Percentiles rank a stretch among this genome's conserved stretches.
Evolutionary conservation across 495 filamentous ascomycete species (phyloP).

Genomic region (Echria macrotheca): DNA sequence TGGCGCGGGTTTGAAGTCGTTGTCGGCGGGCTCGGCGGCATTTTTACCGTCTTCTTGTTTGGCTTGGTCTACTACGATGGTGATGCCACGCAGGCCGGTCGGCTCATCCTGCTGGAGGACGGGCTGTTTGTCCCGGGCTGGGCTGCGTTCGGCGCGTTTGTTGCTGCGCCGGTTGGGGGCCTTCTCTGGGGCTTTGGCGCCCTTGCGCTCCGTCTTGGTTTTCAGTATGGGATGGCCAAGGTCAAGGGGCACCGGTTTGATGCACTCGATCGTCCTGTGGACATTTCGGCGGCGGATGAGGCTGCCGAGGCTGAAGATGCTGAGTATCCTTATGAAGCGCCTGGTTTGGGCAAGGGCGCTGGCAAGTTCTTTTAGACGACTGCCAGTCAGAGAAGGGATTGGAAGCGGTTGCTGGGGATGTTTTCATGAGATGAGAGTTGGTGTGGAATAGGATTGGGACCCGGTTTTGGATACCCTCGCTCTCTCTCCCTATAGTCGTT

Average conservation of each 20-base stretch:
- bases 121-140: slow-evolving; percentile 68
- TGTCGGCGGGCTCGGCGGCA: slow-evolving; percentile 62
- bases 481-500: too few species aligned
- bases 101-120: slow-evolving; percentile 62
- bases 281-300: slow-evolving; percentile 16
- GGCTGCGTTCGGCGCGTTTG: slow-evolving; percentile 73
- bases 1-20: slow-evolving; percentile 72
- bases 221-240: slow-evolving; percentile 49
- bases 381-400: neutral
- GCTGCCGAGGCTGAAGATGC: slow-evolving; percentile 25
- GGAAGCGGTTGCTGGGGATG: too few species aligned
- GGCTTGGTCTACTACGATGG: slow-evolving; percentile 66
- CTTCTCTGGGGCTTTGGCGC: slow-evolving; percentile 62
- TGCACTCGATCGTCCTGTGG: slow-evolving; percentile 53
- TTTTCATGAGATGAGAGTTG: too few species aligned
- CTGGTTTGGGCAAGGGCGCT: slow-evolving; percentile 33
- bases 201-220: slow-evolving; percentile 46
- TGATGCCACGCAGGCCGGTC: slow-evolving; percentile 54
- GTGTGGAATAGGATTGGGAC: too few species aligned
- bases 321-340: slow-evolving; percentile 22
- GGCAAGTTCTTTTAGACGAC: slow-evolving; percentile 47
- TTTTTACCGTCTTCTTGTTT: slow-evolving; percentile 71
- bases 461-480: too few species aligned
- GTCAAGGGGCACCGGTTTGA: slow-evolving; percentile 51
- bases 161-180: slow-evolving; percentile 68